Conservation (phyloP, 1,284 basidiomycete species). For the Tilletia horrida region DNA sequence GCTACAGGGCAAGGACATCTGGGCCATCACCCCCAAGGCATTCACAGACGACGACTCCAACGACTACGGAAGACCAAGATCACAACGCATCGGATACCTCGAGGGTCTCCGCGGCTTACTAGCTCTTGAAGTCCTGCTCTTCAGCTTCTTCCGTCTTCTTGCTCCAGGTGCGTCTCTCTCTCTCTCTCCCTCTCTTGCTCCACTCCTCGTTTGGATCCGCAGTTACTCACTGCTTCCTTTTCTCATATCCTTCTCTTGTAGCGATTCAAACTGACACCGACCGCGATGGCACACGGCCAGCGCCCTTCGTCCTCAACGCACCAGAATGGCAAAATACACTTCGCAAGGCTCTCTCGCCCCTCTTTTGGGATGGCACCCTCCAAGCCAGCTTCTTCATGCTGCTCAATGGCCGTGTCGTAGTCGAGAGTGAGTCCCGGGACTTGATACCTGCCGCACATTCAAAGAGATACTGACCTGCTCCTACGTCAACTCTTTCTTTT, state of each 20-base stretch:
- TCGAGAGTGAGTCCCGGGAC: slow-evolving; percentile 25
- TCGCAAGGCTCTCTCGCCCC: slow-evolving; percentile 35
- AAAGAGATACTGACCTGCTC: neutral
- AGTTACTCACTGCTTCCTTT: no score
- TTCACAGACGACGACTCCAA: slow-evolving; percentile 26
- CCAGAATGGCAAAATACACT: slow-evolving; percentile 31
- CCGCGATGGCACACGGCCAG: slow-evolving; percentile 32
- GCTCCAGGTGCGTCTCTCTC: slow-evolving; percentile 28
- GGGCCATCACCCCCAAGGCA: slow-evolving; percentile 25
- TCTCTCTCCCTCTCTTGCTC: neutral
- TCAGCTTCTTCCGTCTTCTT: slow-evolving; percentile 44
- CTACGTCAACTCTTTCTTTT: neutral
- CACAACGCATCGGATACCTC: slow-evolving; percentile 25
- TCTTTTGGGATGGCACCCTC: slow-evolving; percentile 39
- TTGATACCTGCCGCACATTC: neutral
- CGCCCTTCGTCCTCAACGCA: slow-evolving; percentile 23
- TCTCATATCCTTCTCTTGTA: slow-evolving; percentile 1
- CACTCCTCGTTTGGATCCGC: neutral
- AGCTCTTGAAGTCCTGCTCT: slow-evolving; percentile 37
- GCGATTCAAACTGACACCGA: slow-evolving; percentile 38
- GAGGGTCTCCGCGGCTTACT: slow-evolving; percentile 38
- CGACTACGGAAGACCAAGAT: slow-evolving; percentile 29
- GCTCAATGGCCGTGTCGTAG: slow-evolving; percentile 29
- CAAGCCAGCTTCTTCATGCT: slow-evolving; percentile 40
- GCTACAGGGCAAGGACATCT: slow-evolving; percentile 25